Evolutionary conservation across 2,329 filamentous ascomycete genomes (phyloP).

Genomic region (Fusarium pseudocircinatum): DNA sequence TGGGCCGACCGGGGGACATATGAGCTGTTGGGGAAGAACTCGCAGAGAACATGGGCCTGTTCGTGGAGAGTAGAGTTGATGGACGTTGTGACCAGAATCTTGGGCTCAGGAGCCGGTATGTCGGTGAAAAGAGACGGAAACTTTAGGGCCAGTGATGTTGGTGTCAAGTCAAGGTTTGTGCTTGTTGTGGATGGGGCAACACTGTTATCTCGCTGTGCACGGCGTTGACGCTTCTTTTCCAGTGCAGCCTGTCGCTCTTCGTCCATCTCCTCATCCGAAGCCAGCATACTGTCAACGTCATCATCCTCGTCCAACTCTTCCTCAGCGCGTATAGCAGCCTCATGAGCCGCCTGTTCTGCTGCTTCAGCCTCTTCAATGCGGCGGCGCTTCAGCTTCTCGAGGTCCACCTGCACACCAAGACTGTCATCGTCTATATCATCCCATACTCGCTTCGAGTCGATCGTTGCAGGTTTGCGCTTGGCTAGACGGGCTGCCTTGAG

Average conservation of each 20-base stretch:
- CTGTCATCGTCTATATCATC: conserved; percentile 76
- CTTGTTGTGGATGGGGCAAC: conserved; percentile 68
- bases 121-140: conserved; percentile 72
- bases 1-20: conserved; percentile 90
- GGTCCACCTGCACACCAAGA: conserved; percentile 64
- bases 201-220: conserved; percentile 60
- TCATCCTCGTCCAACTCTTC: conserved; percentile 59
- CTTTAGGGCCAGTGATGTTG: conserved; percentile 66
- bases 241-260: conserved; percentile 55
- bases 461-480: conserved; percentile 80
- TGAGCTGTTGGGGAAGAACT: conserved; percentile 84
- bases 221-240: conserved; percentile 57
- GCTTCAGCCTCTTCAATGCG: conserved; percentile 65
- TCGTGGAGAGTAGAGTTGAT: conserved; percentile 89
- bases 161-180: conserved; percentile 71
- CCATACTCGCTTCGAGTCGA: conserved; percentile 91
- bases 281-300: conserved; percentile 83
- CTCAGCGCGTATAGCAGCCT: conserved; percentile 48
- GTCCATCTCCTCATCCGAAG: conserved; percentile 66
- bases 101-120: conserved; percentile 70
- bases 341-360: conserved; percentile 58
- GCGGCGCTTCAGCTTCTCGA: conserved; percentile 67
- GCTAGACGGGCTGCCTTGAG: conserved; percentile 77
- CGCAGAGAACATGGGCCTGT: conserved; percentile 80
- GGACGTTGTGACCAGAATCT: conserved; percentile 91